phyloP scores from a whole-genome alignment of 2,329 filamentous ascomycete genomes.

The Aureobasidium pullulans region DNA sequence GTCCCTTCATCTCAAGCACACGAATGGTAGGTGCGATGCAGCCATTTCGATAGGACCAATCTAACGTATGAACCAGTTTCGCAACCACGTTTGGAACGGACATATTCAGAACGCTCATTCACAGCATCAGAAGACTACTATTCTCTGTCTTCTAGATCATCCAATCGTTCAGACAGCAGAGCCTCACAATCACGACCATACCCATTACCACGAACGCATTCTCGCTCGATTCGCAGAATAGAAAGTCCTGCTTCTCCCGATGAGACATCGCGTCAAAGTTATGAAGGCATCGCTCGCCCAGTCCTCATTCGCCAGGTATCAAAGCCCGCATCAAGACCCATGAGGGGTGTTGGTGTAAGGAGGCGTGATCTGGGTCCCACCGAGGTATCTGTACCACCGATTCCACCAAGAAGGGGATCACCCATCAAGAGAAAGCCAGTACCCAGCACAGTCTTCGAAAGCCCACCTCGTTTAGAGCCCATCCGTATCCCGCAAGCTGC shows the following conservation, averaged over 20 bases:
- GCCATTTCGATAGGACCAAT: not conserved
- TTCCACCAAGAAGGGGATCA: slow-evolving; percentile 11
- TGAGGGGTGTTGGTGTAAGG: slow-evolving; percentile 27
- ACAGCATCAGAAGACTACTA: slow-evolving; percentile 45
- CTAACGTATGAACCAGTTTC: slow-evolving; percentile 26
- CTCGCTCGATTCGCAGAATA: slow-evolving; percentile 4
- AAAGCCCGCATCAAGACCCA: slow-evolving; percentile 25
- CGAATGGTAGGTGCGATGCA: slow-evolving; percentile 29
- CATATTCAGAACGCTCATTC: slow-evolving; percentile 39
- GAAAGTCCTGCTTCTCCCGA: slow-evolving; percentile 29
- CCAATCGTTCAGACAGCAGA: slow-evolving; percentile 10
- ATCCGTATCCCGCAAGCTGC: slow-evolving; percentile 7
- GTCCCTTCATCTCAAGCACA: slow-evolving; percentile 33
- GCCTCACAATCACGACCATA: slow-evolving; percentile 14
- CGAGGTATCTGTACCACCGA: slow-evolving; percentile 9
- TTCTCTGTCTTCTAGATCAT: slow-evolving; percentile 36
- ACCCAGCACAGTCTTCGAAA: slow-evolving; percentile 24
- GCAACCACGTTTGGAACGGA: slow-evolving; percentile 33
- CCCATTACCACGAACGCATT: slow-evolving; percentile 23
- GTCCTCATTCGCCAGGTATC: slow-evolving; percentile 17
- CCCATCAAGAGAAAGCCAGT: slow-evolving; percentile 27
- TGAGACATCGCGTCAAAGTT: slow-evolving; percentile 27
- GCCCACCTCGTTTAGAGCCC: slow-evolving; percentile 11
- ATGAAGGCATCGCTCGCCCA: slow-evolving; percentile 20
- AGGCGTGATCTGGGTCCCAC: slow-evolving; percentile 12